These are phyloP conservation scores for Metschnikowia dekortorum DNA, from an alignment of 805 yeast genomes.

Conservation along the genomic window DNA sequence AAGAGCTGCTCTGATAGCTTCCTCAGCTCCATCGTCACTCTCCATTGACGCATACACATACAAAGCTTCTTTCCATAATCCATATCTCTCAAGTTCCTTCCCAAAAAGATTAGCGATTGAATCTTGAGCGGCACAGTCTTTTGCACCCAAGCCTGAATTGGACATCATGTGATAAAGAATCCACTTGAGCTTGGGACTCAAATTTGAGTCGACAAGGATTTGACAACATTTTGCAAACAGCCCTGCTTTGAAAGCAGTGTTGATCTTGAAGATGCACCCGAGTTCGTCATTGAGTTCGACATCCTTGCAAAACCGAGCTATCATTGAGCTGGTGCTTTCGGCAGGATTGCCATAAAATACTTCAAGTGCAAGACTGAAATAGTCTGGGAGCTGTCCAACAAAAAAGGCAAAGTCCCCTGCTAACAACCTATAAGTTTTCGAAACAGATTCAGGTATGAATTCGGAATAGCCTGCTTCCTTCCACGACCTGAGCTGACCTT, in stretches of 20 bases:
- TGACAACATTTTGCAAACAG: slow-evolving; percentile 6
- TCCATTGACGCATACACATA: slow-evolving; percentile 57
- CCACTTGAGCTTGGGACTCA: slow-evolving; percentile 49
- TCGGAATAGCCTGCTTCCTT: slow-evolving; percentile 33
- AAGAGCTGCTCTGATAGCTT: slow-evolving; percentile 35
- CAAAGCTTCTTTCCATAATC: slow-evolving; percentile 54
- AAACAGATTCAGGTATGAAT: slow-evolving; percentile 49
- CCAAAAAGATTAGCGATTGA: slow-evolving; percentile 40
- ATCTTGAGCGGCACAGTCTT: slow-evolving; percentile 15
- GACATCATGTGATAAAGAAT: slow-evolving; percentile 41
- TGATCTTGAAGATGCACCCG: slow-evolving; percentile 18
- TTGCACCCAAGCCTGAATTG: slow-evolving; percentile 5
- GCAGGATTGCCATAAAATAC: slow-evolving; percentile 57
- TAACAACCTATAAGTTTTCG: slow-evolving; percentile 61
- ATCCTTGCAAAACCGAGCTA: background rate
- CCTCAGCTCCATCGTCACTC: slow-evolving; percentile 43
- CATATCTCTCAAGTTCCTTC: slow-evolving; percentile 41
- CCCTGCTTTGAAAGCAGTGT: slow-evolving; percentile 5
- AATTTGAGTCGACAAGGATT: slow-evolving; percentile 9
- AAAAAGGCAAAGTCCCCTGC: slow-evolving; percentile 46
- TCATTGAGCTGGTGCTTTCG: slow-evolving; percentile 6
- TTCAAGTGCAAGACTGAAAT: slow-evolving; percentile 51
- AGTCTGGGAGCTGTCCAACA: slow-evolving; percentile 58
- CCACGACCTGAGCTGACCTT: slow-evolving; percentile 67
- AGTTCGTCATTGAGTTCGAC: background rate